A percentile compares a stretch with the other conserved stretches of the same genome.
Evolutionary conservation across 2,329 filamentous ascomycete species (phyloP).

Genomic region (Cucurbitaria berberidis): DNA sequence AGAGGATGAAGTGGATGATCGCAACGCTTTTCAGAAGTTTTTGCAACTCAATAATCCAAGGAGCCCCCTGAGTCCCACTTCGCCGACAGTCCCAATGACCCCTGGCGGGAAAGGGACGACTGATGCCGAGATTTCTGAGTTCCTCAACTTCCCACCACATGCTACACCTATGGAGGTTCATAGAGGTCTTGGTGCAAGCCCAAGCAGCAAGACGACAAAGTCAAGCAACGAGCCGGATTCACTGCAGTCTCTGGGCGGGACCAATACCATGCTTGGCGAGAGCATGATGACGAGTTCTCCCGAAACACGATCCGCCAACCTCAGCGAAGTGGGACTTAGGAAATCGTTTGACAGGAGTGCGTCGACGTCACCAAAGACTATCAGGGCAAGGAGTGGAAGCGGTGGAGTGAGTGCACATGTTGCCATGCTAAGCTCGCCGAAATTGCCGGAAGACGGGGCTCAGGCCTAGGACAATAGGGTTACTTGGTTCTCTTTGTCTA

Average conservation of each 20-base stretch:
- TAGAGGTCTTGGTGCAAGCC: conserved; percentile 47
- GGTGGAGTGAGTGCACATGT: conserved; percentile 42
- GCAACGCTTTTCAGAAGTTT: conserved; percentile 45
- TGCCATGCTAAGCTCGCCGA: conserved; percentile 35
- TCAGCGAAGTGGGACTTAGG: conserved; percentile 39
- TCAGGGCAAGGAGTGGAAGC: conserved; percentile 28
- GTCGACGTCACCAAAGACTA: conserved; percentile 21
- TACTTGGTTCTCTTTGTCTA: not conserved
- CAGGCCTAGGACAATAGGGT: not conserved
- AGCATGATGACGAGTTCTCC: conserved; percentile 24
- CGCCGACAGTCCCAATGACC: conserved; percentile 19
- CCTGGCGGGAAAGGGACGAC: conserved; percentile 41
- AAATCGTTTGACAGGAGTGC: conserved; percentile 37
- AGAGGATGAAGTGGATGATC: conserved; percentile 53
- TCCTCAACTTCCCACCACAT: conserved; percentile 32
- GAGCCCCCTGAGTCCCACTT: conserved; percentile 19
- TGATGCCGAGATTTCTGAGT: conserved; percentile 50
- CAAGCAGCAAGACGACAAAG: conserved; percentile 21
- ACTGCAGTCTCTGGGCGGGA: conserved; percentile 32
- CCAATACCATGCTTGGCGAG: conserved; percentile 17
- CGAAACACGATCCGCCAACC: conserved; percentile 27
- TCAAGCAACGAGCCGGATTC: conserved; percentile 37
- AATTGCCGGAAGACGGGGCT: conserved; percentile 14
- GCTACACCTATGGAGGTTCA: conserved; percentile 42
- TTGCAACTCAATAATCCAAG: conserved; percentile 37